Evolutionary conservation across 306 rosid genomes (phyloP).

Genomic region (Amphicarpaea edgeworthii): DNA sequence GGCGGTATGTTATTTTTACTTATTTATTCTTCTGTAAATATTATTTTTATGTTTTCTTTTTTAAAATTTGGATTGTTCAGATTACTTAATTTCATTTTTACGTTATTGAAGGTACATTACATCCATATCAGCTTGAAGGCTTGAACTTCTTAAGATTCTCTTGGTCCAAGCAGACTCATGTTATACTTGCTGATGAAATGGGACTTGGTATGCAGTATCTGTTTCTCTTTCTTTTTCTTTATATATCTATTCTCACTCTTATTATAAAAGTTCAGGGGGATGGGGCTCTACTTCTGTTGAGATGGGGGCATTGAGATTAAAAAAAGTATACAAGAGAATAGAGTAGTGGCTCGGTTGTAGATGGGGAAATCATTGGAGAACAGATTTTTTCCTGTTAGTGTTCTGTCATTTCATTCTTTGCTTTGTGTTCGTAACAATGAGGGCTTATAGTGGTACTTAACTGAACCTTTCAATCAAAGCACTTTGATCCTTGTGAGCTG

Average conservation of each 20-base stretch:
- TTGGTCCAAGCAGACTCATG: slow-evolving; percentile 99
- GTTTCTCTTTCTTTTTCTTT: slow-evolving; percentile 25
- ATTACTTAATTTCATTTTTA: slow-evolving; percentile 46
- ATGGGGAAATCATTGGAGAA: background rate
- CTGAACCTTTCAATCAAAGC: slow-evolving; percentile 21
- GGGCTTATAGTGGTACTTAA: slow-evolving; percentile 16
- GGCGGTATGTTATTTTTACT: slow-evolving; percentile 60
- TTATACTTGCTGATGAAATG: slow-evolving; percentile 99
- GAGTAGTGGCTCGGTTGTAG: background rate
- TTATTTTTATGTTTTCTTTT: slow-evolving; percentile 28
- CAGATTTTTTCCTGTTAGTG: background rate
- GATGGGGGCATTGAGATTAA: background rate
- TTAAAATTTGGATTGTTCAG: slow-evolving; percentile 39
- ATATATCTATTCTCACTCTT: slow-evolving; percentile 13
- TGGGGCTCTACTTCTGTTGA: background rate
- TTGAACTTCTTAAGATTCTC: slow-evolving; percentile 94
- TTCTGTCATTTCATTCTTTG: background rate
- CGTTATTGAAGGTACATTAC: slow-evolving; percentile 74
- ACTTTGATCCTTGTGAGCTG: slow-evolving; percentile 16
- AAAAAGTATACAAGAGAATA: background rate
- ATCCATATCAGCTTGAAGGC: slow-evolving; percentile 99
- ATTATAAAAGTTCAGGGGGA: slow-evolving; percentile 9
- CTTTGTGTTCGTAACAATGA: background rate
- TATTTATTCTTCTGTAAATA: slow-evolving; percentile 36
- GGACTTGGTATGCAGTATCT: slow-evolving; percentile 81